phyloP scores from a whole-genome alignment of 768 basidiomycete genomes.

The Lentinus brumalis region DNA sequence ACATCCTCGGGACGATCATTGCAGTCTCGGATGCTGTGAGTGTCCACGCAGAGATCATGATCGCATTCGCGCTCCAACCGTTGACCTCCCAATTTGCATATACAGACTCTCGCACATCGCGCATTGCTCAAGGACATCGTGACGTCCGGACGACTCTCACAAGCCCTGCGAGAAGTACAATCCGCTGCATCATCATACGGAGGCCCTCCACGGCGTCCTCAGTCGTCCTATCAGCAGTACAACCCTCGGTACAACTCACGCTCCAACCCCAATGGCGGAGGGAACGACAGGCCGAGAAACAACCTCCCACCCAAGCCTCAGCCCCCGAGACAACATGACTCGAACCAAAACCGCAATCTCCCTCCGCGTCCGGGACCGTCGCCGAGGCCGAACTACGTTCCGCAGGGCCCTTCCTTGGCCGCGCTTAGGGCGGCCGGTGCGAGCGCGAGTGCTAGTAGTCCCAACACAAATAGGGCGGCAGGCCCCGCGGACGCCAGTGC shows the following conservation, averaged over 20 bases:
- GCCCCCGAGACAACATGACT: neutral
- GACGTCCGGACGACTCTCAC: conserved; percentile 20
- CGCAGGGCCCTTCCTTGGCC: neutral
- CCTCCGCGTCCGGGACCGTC: neutral
- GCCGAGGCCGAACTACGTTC: neutral
- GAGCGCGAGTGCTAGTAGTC: neutral
- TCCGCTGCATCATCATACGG: neutral
- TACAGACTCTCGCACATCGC: conserved; percentile 22
- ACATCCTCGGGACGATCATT: conserved; percentile 27
- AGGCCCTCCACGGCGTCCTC: neutral
- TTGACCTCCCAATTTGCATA: neutral
- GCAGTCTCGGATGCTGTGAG: conserved; percentile 25
- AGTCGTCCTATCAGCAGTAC: conserved; percentile 6
- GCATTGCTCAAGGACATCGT: conserved; percentile 18
- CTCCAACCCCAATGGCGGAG: neutral
- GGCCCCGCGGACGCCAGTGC: neutral
- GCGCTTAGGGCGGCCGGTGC: neutral
- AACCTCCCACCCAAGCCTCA: neutral
- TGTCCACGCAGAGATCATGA: neutral
- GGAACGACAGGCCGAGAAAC: neutral
- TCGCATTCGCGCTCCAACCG: neutral
- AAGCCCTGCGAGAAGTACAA: conserved; percentile 11
- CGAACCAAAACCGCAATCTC: neutral
- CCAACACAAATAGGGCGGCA: neutral
- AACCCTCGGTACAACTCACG: neutral